These are phyloP conservation scores for Wickerhamiella sorbophila DNA, from an alignment of 805 yeast genomes.

Conservation along the genomic window DNA sequence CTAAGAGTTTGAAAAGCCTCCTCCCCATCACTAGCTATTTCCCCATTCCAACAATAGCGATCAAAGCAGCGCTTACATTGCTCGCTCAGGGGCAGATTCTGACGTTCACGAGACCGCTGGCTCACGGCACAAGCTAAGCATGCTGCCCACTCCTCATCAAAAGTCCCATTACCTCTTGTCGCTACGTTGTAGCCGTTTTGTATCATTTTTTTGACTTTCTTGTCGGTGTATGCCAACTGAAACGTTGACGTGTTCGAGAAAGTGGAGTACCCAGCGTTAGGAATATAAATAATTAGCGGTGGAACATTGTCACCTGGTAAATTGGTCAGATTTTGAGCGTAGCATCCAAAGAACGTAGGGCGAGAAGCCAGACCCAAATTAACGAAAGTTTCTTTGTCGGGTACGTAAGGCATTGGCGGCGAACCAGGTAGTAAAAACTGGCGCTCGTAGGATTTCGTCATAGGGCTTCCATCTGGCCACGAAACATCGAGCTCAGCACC, in stretches of 20 bases:
- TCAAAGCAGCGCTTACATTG: slow-evolving; percentile 62
- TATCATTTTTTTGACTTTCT: slow-evolving; percentile 45
- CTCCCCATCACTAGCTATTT: slow-evolving; percentile 9
- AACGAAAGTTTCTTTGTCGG: slow-evolving; percentile 48
- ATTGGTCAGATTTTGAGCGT: slow-evolving; percentile 44
- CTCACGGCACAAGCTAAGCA: slow-evolving; percentile 77
- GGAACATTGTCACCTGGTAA: slow-evolving; percentile 36
- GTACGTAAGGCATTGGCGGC: slow-evolving; percentile 67
- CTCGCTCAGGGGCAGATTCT: slow-evolving; percentile 39
- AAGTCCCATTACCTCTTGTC: slow-evolving; percentile 49
- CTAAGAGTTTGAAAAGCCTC: background rate
- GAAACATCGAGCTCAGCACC: slow-evolving; percentile 33
- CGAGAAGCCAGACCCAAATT: slow-evolving; percentile 45
- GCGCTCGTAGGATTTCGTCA: slow-evolving; percentile 39
- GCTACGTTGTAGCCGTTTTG: slow-evolving; percentile 62
- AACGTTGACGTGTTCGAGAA: slow-evolving; percentile 61
- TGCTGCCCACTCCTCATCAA: slow-evolving; percentile 52
- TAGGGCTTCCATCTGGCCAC: slow-evolving; percentile 60
- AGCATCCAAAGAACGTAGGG: slow-evolving; percentile 79
- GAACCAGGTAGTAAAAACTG: slow-evolving; percentile 45
- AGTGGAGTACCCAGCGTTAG: slow-evolving; percentile 54
- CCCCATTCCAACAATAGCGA: slow-evolving; percentile 64
- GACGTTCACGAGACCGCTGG: slow-evolving; percentile 62
- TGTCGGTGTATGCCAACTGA: slow-evolving; percentile 44
- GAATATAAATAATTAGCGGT: slow-evolving; percentile 50